These are phyloP conservation scores for Cetradonia linearis DNA, from an alignment of 495 filamentous ascomycete species.

Conservation along the genomic window DNA sequence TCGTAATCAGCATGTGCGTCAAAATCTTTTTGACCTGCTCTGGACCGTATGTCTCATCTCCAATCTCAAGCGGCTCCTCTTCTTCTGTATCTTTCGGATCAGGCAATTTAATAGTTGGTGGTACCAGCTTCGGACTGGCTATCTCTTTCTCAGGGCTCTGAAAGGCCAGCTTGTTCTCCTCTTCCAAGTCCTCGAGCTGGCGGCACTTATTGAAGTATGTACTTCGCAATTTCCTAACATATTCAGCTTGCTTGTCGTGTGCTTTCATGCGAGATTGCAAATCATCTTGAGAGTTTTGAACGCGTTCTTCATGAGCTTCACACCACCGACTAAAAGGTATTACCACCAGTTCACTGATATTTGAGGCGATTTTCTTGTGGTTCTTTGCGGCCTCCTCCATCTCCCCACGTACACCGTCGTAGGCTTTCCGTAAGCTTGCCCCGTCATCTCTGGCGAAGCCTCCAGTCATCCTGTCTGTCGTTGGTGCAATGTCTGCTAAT, in stretches of 20 bases:
- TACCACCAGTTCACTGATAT: conserved; percentile 91
- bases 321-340: conserved; percentile 91
- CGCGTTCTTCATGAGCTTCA: conserved; percentile 80
- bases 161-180: conserved; percentile 97
- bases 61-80: conserved; percentile 76
- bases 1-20: conserved; percentile 71
- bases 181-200: conserved; percentile 88
- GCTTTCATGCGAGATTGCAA: conserved; percentile 80
- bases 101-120: conserved; percentile 53
- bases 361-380: conserved; percentile 89
- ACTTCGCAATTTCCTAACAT: conserved; percentile 83
- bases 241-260: conserved; percentile 83
- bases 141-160: conserved; percentile 59
- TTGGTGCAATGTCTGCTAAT: conserved; percentile 72
- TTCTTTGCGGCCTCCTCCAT: conserved; percentile 87
- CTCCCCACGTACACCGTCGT: conserved; percentile 86
- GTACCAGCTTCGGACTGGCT: conserved; percentile 39
- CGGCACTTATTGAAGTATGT: conserved; percentile 98
- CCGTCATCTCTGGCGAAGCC: conserved; percentile 92
- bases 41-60: conserved; percentile 71
- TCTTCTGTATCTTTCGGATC: conserved; percentile 48
- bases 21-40: conserved; percentile 87
- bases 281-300: conserved; percentile 89
- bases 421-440: conserved; percentile 92
- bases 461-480: conserved; percentile 68